Evolutionary conservation across 495 filamentous ascomycete species (phyloP).

Genomic region (Lasiosphaeria miniovina): DNA sequence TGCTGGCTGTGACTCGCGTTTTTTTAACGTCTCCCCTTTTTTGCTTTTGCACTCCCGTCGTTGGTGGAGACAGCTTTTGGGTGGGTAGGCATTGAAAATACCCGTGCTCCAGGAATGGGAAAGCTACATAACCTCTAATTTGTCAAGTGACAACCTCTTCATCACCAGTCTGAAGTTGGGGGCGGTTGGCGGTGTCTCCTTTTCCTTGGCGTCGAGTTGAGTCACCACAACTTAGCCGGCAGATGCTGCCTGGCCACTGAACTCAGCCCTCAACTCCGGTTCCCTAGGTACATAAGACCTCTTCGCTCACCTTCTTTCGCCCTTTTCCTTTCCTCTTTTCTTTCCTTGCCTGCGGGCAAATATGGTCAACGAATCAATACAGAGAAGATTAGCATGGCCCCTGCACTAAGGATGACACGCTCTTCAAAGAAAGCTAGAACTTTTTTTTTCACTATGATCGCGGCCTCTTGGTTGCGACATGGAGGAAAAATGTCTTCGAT

Average conservation of each 20-base stretch:
- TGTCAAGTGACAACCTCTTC: too few species aligned
- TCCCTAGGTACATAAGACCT: background rate
- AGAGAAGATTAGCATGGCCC: constrained; percentile 99
- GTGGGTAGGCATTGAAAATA: too few species aligned
- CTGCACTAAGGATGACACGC: constrained; percentile 99
- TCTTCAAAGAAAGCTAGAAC: constrained; percentile 82
- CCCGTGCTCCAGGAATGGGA: too few species aligned
- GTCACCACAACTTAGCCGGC: background rate
- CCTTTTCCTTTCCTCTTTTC: background rate
- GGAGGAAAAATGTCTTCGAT: constrained; percentile 10
- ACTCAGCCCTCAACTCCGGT: background rate
- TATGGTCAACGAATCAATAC: constrained; percentile 42
- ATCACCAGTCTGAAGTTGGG: too few species aligned
- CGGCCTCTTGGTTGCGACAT: constrained; percentile 13
- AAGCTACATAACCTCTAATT: too few species aligned
- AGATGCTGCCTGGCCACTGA: background rate
- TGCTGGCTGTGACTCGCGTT: background rate
- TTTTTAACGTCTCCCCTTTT: background rate
- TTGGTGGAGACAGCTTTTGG: too few species aligned
- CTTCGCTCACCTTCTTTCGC: background rate
- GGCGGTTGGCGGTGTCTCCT: too few species aligned
- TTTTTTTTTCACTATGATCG: constrained; percentile 16
- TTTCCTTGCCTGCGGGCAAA: constrained; percentile 10
- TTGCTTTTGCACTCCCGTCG: background rate
- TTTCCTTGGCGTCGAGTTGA: background rate